phyloP scores from a whole-genome alignment of 140 eudicot genomes.

The Stevia rebaudiana region DNA sequence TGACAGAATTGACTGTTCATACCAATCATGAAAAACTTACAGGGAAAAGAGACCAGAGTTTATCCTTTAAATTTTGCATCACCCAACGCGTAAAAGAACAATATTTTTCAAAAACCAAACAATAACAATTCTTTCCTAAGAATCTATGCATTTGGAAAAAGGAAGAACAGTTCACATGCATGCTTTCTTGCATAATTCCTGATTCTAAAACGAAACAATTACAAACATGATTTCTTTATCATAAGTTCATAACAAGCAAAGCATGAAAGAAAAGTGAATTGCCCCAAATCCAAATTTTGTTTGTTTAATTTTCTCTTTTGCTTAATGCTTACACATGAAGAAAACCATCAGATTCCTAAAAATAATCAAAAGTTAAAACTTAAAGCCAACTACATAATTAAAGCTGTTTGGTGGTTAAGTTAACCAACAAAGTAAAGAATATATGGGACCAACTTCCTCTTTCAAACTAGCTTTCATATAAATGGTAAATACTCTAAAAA shows the following conservation, averaged over 20 bases:
- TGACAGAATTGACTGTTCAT: neutral
- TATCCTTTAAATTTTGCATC: conserved; percentile 25
- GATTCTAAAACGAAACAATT: conserved; percentile 16
- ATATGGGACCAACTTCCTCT: conserved; percentile 23
- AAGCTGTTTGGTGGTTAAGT: conserved; percentile 20
- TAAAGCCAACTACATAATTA: conserved; percentile 13
- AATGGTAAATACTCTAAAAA: neutral
- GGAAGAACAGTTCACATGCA: conserved; percentile 13
- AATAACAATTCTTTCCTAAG: conserved; percentile 23
- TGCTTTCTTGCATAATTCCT: conserved; percentile 23
- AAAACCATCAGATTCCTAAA: conserved; percentile 30
- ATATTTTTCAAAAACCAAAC: conserved; percentile 21
- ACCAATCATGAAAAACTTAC: conserved; percentile 24
- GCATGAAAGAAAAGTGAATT: conserved; percentile 6
- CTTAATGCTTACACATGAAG: conserved; percentile 35
- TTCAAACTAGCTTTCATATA: conserved; percentile 13
- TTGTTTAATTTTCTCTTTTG: conserved; percentile 20
- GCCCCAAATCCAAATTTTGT: conserved; percentile 18
- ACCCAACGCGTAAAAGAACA: conserved; percentile 15
- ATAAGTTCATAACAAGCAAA: conserved; percentile 17
- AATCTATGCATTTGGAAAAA: conserved; percentile 8
- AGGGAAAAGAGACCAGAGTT: conserved; percentile 24
- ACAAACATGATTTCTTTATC: neutral
- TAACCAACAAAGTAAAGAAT: conserved; percentile 30
- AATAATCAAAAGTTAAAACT: conserved; percentile 14